Evolutionary conservation across 2,329 filamentous ascomycete genomes (phyloP), one percentile per base, ranked within the genome.

Genomic region (Cyphellophora europaea): DNA sequence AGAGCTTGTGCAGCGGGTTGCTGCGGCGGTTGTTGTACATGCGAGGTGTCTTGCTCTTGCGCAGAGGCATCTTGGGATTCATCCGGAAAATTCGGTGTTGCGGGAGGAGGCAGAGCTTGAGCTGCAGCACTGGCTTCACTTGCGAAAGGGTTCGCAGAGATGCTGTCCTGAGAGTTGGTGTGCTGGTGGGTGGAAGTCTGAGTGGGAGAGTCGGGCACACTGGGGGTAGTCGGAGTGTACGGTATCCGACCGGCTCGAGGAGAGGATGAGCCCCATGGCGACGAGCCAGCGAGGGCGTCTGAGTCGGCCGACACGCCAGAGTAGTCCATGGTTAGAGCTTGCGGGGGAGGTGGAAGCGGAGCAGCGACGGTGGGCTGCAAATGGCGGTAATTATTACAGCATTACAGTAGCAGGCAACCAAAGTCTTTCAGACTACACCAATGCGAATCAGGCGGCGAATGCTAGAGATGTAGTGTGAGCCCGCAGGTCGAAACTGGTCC

Each of bases 271-370:
- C 61, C 68, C 79, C 79, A 83, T 35, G 79, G 79, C 21, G 76
- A 79, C 37, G 64, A 49, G 35, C 68, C 77, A 21, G 64, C 63
- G 29, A 72, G 69, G 51, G 74, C 66, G 36, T 77, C 73, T 19
- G 70, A 65, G 49, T 79, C 74, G 46, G 71, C 61, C 35, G 67
- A 62, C 33, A 74, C 61, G 19, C 65, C 55, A 37, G 76, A 77
- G 56, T 82, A 83, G 55, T 83, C 79, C 79, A 83, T 83, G 32
- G 28, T 42, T 12, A n/a, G 21, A 25, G n/a, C n/a, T 25, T n/a
- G n/a, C n/a, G n/a, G n/a, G n/a, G n/a, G n/a, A n/a, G n/a, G n/a
- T n/a, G n/a, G n/a, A n/a, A n/a, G n/a, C n/a, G n/a, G n/a, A n/a
- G n/a, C n/a, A n/a, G n/a, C n/a, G n/a, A n/a, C n/a, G n/a, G n/a